Evolutionary conservation across 2,329 filamentous ascomycete genomes (phyloP), one percentile per base, ranked within the genome.

Genomic region (Colletotrichum agaves): DNA sequence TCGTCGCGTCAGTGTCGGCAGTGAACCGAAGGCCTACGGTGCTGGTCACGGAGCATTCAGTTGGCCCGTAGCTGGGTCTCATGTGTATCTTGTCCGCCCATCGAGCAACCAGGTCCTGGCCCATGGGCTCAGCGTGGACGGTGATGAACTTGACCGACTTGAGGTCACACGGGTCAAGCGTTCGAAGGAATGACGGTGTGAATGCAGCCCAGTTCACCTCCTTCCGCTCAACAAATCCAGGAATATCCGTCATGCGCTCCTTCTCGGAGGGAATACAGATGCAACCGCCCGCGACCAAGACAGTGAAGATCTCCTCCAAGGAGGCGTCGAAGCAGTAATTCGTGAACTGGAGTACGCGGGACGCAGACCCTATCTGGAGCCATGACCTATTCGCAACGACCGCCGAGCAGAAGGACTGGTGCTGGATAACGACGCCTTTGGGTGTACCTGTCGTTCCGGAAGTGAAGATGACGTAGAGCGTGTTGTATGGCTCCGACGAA

Each of bases 111-210:
- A 74, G 63, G 31, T 72, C 70, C 15, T 70, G 67, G 3, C 67
- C 37, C 61, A 75, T 71, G 19, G 73, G 69, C 49, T 77, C 75
- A 1, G 75, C 75, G 12, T 74, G 73, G 0, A 77, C 67, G 4
- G 70, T 70, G 15, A 84, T 71, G 0, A 80, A 82, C 27, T 76
- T 73, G 1, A 84, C 71, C 1, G 75, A 77, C 0, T 80, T 78
- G 0, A 83, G 73, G 0, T 72, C 69, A 0, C 73, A 69, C 0
- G 82, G 77, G n/a, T 78, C 74, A 4, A 84, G 75, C 27, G 78
- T 80, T 3, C 82, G 73, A 0, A 87, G 85, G 17, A 91, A 81
- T 0, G 87, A 82, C 2, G 88, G 85, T 0, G 89, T 90, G 68
- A 89, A 82, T 68, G 85, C 83, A 3, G 83, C 83, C 79, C 82